These are phyloP conservation scores for Rhodotorula sp. DNA, from an alignment of 1,284 basidiomycete genomes.

Conservation along the genomic window DNA sequence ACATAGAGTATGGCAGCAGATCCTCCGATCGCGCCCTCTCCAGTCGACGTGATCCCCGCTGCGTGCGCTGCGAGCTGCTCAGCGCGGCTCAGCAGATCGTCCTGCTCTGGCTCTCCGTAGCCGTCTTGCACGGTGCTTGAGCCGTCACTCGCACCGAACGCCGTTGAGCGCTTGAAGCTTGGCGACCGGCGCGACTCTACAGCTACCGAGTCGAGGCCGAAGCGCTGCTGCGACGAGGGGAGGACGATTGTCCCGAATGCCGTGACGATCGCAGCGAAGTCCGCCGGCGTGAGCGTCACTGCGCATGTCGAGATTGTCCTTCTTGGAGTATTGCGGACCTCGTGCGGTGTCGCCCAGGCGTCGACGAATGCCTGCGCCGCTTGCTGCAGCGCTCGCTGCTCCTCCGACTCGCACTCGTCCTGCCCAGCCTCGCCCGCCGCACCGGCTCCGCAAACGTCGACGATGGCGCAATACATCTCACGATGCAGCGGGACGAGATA, in stretches of 20 bases:
- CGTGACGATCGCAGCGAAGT: background rate
- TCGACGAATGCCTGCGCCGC: background rate
- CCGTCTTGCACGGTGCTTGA: too few species aligned
- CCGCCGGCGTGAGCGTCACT: background rate
- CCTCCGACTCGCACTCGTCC: background rate
- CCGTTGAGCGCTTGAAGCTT: background rate
- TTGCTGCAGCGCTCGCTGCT: background rate
- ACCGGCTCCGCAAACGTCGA: background rate
- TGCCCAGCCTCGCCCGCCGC: background rate
- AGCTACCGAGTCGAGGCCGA: background rate
- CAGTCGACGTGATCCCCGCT: too few species aligned
- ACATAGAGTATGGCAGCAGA: too few species aligned
- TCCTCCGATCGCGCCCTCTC: too few species aligned
- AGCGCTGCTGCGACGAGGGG: background rate
- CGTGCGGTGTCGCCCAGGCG: background rate
- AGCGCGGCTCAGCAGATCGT: too few species aligned
- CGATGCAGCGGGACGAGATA: background rate
- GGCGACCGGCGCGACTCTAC: too few species aligned
- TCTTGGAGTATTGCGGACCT: background rate
- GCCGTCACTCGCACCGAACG: background rate
- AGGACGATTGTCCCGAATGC: background rate
- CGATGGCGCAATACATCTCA: background rate
- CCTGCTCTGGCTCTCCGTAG: too few species aligned
- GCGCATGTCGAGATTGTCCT: background rate
- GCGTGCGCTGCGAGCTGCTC: too few species aligned